phyloP scores from a whole-genome alignment of 176 grass and related monocot genomes.

The Eremochloa ophiuroides region DNA sequence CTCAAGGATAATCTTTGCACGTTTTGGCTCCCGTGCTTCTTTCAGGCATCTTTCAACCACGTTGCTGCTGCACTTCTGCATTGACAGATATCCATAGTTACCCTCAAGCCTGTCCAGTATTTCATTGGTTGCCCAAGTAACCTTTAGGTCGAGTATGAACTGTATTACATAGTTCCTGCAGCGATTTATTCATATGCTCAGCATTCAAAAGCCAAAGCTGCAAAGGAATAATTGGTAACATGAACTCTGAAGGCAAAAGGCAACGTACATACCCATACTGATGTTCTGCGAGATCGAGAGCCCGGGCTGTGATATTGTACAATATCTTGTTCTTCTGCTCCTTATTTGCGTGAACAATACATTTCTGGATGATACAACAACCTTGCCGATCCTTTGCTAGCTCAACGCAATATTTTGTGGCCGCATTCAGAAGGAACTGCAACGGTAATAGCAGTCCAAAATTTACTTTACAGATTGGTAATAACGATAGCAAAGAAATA shows the following conservation, averaged over 20 bases:
- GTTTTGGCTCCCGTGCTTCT: not conserved
- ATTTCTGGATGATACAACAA: slow-evolving; percentile 79
- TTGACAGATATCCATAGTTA: slow-evolving; percentile 36
- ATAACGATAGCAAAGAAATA: not conserved
- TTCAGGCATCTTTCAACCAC: slow-evolving; percentile 75
- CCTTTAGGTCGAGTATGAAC: slow-evolving; percentile 48
- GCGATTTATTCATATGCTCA: not conserved
- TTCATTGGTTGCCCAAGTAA: slow-evolving; percentile 37
- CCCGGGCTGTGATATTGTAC: slow-evolving; percentile 38
- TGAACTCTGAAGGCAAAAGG: not conserved
- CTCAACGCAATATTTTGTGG: slow-evolving; percentile 51
- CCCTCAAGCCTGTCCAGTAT: slow-evolving; percentile 56
- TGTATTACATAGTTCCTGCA: slow-evolving; percentile 83
- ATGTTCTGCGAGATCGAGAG: slow-evolving; percentile 59
- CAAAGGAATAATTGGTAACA: not conserved
- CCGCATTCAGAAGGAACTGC: slow-evolving; percentile 62
- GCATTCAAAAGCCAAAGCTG: not conserved
- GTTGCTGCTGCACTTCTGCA: slow-evolving; percentile 77
- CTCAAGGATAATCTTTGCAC: slow-evolving; percentile 49
- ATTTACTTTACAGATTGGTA: not conserved
- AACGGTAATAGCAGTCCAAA: not conserved
- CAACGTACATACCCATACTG: slow-evolving; percentile 53
- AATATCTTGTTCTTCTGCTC: slow-evolving; percentile 46
- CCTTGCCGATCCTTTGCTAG: slow-evolving; percentile 71
- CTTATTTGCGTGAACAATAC: slow-evolving; percentile 49